phyloP scores from a whole-genome alignment of 768 basidiomycete genomes.

The Boletus bicolor region DNA sequence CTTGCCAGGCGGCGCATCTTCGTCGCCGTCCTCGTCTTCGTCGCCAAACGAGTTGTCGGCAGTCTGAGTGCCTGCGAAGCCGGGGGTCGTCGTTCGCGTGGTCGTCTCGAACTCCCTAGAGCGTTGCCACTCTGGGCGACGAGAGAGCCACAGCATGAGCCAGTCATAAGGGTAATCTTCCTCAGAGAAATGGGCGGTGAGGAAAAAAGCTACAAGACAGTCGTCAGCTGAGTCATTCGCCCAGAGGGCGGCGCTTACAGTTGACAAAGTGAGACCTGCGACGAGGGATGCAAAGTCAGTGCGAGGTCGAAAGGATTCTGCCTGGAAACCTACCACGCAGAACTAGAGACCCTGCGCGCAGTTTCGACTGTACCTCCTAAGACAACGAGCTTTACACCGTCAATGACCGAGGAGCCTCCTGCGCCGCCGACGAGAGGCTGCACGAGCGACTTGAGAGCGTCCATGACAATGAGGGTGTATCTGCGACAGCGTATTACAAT shows the following conservation, averaged over 20 bases:
- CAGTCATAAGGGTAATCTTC: constrained; percentile 90
- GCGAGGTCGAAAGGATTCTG: neutral
- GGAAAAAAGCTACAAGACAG: constrained; percentile 63
- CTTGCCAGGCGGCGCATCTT: constrained; percentile 50
- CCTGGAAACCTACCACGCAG: constrained; percentile 61
- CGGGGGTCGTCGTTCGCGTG: constrained; percentile 65
- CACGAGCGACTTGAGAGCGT: constrained; percentile 76
- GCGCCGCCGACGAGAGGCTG: constrained; percentile 76
- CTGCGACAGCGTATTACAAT: constrained; percentile 27
- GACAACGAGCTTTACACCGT: constrained; percentile 88
- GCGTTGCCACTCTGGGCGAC: constrained; percentile 84
- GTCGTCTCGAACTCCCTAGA: constrained; percentile 89
- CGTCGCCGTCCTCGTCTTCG: constrained; percentile 45
- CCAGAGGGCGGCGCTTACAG: constrained; percentile 48
- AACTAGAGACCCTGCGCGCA: constrained; percentile 75
- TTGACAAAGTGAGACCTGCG: constrained; percentile 81
- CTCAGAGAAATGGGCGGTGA: constrained; percentile 87
- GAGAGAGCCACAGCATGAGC: constrained; percentile 88
- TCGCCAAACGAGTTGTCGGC: constrained; percentile 56
- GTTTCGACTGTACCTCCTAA: constrained; percentile 87
- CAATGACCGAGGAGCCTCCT: constrained; percentile 75
- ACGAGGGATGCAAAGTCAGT: constrained; percentile 10
- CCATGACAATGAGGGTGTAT: constrained; percentile 46
- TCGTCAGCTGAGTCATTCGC: constrained; percentile 8
- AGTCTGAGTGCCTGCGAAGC: constrained; percentile 44